Base-by-base conservation (phyloP, 1,284 basidiomycete genomes). In the Cystobasidium slooffiae region DNA sequence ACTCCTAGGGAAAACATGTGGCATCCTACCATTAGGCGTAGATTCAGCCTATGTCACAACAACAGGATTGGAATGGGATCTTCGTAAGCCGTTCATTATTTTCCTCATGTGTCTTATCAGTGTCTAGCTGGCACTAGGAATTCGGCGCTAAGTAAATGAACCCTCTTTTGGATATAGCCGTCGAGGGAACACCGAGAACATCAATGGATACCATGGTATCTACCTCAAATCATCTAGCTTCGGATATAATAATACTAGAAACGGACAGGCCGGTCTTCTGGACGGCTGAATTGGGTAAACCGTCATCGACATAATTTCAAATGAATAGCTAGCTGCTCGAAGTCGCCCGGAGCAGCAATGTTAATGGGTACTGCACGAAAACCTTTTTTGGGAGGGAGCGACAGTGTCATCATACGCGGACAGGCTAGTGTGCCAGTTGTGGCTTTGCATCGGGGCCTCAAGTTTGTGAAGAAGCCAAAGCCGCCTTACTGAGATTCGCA, bases 241-340 rank as follows among this genome's bases (percentile, higher is more conserved):
- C 88, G 0, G 85, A 85, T 6, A 86, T 90, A 75, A 89, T 95
- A 12, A 87, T 85, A 78, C 84, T 98, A 64, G 87, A 87, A 79
- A 97, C 94, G 0, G 88, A 90, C 31, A 87, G 86, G 73, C 91
- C 93, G 0, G 89, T 98, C 46, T 91, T 92, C 86, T 99, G 94
- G 94, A 92, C 90, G 20, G 88, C 87, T 62, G 92, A 93, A 80
- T 79, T 83, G 2, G 65, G 76, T 16, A 24, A 46, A 63, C 64
- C 51, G 31, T 31, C 31, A 31, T 31, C 31, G 31, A 31, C 31
- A 51, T 14, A 20, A 51, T 51, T 14, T 16, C 47, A 16, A 20
- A 14, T 6, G 47, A 51, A 20, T 51, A 51, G 47, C 47, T 51
- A 51, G 47, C 47, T 20, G 20, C 16, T 51, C 14, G 20, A 16